Evolutionary conservation across 441 rosid species (phyloP).

Genomic region (Populus trichocarpa): DNA sequence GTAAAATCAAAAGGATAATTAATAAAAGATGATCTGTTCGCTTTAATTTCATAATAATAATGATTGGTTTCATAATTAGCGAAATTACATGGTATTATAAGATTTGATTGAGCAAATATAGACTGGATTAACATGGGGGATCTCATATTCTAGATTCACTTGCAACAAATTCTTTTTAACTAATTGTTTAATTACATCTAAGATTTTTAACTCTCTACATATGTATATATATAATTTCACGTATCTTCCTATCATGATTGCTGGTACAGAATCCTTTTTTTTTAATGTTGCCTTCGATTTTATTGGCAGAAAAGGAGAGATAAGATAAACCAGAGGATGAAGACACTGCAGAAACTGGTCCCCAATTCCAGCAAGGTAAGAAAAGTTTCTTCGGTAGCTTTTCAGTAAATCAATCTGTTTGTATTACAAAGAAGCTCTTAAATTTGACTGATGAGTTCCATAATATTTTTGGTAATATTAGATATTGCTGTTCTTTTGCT

Average conservation of each 20-base stretch:
- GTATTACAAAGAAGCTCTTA: not conserved
- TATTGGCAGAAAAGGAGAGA: slow-evolving; percentile 79
- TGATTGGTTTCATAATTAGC: not conserved
- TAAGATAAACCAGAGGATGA: slow-evolving; percentile 92
- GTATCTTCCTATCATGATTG: not conserved
- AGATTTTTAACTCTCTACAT: not conserved
- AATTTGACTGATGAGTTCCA: too few relatives aligned
- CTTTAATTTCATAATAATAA: not conserved
- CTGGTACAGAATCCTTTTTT: not conserved
- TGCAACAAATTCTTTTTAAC: too few relatives aligned
- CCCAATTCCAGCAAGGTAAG: slow-evolving; percentile 95
- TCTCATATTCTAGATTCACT: too few relatives aligned
- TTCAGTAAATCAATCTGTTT: not conserved
- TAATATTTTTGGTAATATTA: not conserved
- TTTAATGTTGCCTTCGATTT: not conserved
- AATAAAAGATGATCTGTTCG: not conserved
- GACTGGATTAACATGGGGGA: not conserved
- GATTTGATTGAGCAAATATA: not conserved
- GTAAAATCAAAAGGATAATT: not conserved
- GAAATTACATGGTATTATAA: not conserved
- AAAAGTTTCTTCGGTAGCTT: not conserved
- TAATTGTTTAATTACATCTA: not conserved
- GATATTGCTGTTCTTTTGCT: too few relatives aligned
- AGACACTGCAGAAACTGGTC: slow-evolving; percentile 90
- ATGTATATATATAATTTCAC: not conserved